Conservation (phyloP, 2,329 filamentous ascomycete species). For the Neoascochyta sp. region DNA sequence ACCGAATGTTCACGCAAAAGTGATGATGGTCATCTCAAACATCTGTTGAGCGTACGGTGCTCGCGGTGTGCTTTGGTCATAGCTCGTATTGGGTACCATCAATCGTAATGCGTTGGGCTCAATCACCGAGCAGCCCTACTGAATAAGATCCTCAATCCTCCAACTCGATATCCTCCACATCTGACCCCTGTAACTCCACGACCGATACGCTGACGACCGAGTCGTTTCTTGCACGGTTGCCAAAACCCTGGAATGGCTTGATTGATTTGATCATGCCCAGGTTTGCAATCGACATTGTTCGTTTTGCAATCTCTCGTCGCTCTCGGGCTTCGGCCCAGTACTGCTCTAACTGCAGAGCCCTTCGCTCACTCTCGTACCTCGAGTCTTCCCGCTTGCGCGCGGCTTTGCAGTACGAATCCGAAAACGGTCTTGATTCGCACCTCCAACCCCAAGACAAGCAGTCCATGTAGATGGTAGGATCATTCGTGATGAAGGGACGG, state of each 20-base stretch:
- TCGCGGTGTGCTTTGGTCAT: too few species aligned
- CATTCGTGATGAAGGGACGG: constrained; percentile 18
- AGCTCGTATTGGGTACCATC: too few species aligned
- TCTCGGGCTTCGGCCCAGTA: constrained; percentile 7
- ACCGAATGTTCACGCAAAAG: too few species aligned
- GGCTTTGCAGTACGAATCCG: constrained; percentile 13
- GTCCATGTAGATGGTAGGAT: constrained; percentile 20
- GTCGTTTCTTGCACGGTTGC: constrained; percentile 8
- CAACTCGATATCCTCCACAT: constrained; percentile 6
- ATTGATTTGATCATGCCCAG: constrained; percentile 4
- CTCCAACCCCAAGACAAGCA: constrained; percentile 12
- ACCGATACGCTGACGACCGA: constrained; percentile 7
- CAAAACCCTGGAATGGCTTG: constrained; percentile 6
- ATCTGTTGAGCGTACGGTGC: too few species aligned
- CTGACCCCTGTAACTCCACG: constrained; percentile 3
- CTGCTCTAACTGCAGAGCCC: constrained; percentile 12
- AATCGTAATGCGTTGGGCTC: too few species aligned
- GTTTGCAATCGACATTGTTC: constrained; percentile 3
- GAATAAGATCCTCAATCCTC: constrained; percentile 5
- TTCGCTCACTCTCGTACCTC: constrained; percentile 10
- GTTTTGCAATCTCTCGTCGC: constrained; percentile 5
- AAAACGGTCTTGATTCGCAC: constrained; percentile 15
- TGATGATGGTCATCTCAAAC: too few species aligned
- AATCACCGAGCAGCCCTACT: too few species aligned
- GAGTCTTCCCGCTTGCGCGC: constrained; percentile 11